Conservation (phyloP, 148 eudicot species). For the Vaccinium myrtillus region DNA sequence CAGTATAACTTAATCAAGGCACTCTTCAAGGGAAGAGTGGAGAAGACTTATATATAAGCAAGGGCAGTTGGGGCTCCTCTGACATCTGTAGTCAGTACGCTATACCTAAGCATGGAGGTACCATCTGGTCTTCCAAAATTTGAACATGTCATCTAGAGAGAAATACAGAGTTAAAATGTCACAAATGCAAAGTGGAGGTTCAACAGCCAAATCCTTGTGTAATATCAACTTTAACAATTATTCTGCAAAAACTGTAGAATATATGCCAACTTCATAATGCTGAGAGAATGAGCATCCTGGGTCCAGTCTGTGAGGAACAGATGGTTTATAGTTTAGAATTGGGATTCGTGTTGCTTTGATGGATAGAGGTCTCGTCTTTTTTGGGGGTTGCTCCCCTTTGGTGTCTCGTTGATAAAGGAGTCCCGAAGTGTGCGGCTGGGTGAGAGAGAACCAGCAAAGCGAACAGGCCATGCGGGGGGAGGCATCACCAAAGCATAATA, state of each 20-base stretch:
- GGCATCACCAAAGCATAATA: background rate
- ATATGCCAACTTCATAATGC: background rate
- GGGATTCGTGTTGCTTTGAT: background rate
- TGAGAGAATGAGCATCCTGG: background rate
- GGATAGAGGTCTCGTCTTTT: too few relatives aligned
- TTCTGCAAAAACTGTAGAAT: background rate
- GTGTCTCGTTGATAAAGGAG: too few relatives aligned
- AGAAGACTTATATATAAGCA: background rate
- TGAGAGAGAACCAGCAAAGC: background rate
- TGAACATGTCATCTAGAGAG: background rate
- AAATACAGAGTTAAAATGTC: background rate
- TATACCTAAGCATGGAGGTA: background rate
- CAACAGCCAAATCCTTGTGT: background rate
- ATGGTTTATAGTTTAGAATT: background rate
- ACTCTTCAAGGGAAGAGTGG: background rate
- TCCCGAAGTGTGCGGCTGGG: background rate
- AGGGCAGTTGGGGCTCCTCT: background rate
- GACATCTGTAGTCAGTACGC: background rate
- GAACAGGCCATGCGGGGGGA: background rate
- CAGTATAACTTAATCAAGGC: background rate
- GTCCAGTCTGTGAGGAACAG: background rate
- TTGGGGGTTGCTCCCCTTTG: too few relatives aligned
- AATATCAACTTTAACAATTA: background rate
- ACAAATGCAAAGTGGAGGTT: constrained; percentile 1
- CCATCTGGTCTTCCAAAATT: background rate